Evolutionary conservation across 371 early-diverging fungal species (phyloP).

Genomic region (Coemansia sp.): DNA sequence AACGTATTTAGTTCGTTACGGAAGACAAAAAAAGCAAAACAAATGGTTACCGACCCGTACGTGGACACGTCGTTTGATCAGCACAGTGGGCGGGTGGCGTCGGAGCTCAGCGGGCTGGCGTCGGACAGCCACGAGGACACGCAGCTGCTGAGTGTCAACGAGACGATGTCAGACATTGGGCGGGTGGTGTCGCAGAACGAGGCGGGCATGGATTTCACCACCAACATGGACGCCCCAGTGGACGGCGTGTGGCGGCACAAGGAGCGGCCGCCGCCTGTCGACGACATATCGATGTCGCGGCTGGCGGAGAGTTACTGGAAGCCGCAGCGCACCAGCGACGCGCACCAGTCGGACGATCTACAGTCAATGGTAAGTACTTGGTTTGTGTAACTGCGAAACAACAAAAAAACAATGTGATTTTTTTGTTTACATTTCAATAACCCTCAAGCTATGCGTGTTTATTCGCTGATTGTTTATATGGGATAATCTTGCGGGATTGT

Average conservation of each 20-base stretch:
- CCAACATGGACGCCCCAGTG: conserved; percentile 28
- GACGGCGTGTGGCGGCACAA: conserved; percentile 22
- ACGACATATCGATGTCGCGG: conserved; percentile 32
- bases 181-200: conserved; percentile 34
- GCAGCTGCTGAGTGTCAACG: conserved; percentile 2
- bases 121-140: conserved; percentile 8
- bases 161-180: conserved; percentile 26
- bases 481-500: neutral
- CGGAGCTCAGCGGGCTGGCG: conserved; percentile 16
- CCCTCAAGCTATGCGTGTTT: neutral
- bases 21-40: neutral
- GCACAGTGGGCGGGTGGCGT: conserved; percentile 11
- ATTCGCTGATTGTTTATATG: neutral
- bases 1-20: neutral
- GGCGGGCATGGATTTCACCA: conserved; percentile 34
- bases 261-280: neutral
- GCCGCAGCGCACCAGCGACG: conserved; percentile 8
- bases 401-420: neutral
- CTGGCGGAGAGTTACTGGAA: conserved; percentile 32
- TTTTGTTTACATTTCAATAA: neutral
- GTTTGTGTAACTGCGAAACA: neutral
- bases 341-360: conserved; percentile 8
- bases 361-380: conserved; percentile 24
- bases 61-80: conserved; percentile 9
- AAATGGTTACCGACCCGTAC: conserved; percentile 5